Conservation (phyloP, 768 basidiomycete species). For the Russula lepida region DNA sequence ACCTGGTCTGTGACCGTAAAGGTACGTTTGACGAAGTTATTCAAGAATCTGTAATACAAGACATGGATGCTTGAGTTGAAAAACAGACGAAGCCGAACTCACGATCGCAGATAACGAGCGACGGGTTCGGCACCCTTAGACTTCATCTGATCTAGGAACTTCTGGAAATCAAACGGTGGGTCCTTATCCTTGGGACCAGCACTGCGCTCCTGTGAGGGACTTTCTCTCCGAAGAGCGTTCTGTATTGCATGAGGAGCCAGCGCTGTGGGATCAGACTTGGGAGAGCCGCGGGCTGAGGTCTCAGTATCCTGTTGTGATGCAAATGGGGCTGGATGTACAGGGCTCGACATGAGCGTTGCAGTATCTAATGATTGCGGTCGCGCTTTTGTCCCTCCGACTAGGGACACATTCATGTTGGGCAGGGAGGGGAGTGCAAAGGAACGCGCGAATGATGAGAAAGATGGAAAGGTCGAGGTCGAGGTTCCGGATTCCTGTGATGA, state of each 20-base stretch:
- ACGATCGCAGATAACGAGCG: constrained; percentile 94
- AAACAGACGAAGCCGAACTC: constrained; percentile 30
- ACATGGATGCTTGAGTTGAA: not conserved
- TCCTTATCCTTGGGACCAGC: constrained; percentile 29
- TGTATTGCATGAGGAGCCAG: not conserved
- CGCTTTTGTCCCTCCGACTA: constrained; percentile 20
- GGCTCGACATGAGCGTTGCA: constrained; percentile 12
- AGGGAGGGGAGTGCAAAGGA: constrained; percentile 50
- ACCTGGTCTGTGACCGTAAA: constrained; percentile 92
- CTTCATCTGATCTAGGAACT: constrained; percentile 94
- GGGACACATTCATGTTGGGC: constrained; percentile 21
- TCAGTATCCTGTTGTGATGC: constrained; percentile 9
- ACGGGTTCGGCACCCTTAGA: constrained; percentile 80
- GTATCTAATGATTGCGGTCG: constrained; percentile 55
- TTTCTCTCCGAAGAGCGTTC: constrained; percentile 22
- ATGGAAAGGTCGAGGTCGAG: constrained; percentile 41
- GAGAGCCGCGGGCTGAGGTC: constrained; percentile 8
- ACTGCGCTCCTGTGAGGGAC: constrained; percentile 18
- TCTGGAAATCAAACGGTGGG: constrained; percentile 82
- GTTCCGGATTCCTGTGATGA: constrained; percentile 9
- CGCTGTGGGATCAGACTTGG: not conserved
- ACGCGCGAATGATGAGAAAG: constrained; percentile 58
- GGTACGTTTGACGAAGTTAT: constrained; percentile 85
- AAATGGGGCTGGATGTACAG: constrained; percentile 9
- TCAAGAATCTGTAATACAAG: constrained; percentile 63